These are phyloP conservation scores for Beauveria scarabaeidicola DNA, from an alignment of 2,329 filamentous ascomycete species.

Conservation along the genomic window DNA sequence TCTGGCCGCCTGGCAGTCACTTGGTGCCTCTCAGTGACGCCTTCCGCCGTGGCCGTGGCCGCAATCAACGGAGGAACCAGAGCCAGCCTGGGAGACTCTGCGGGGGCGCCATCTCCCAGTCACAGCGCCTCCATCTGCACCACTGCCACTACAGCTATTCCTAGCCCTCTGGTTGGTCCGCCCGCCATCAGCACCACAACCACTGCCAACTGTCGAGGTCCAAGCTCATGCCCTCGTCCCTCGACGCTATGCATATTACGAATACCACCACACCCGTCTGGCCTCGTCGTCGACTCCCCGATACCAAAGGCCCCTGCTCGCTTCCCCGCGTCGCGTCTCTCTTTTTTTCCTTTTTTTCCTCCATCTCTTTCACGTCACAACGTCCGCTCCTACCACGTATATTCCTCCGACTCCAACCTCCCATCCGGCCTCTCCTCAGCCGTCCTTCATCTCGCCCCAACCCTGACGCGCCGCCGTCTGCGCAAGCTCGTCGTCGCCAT, in stretches of 20 bases:
- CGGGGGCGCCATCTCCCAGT: background rate
- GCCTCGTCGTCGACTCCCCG: background rate
- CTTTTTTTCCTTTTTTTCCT: background rate
- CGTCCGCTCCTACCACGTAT: constrained; percentile 3
- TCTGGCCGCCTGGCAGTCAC: constrained; percentile 6
- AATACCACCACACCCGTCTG: background rate
- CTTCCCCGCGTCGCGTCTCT: background rate
- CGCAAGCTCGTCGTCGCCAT: constrained; percentile 16
- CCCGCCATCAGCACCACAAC: background rate
- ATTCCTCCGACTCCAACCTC: background rate
- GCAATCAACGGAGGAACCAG: background rate
- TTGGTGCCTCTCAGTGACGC: constrained; percentile 9
- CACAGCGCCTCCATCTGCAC: background rate
- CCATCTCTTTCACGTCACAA: background rate
- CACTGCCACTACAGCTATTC: background rate
- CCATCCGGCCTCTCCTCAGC: constrained; percentile 1
- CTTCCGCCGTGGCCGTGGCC: background rate
- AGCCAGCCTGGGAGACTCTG: background rate
- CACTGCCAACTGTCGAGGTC: background rate
- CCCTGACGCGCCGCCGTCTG: constrained; percentile 14
- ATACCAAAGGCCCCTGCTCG: background rate
- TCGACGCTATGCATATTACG: constrained; percentile 1
- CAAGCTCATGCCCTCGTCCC: background rate
- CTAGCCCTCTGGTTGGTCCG: background rate
- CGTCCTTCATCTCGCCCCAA: constrained; percentile 15